phyloP scores from a whole-genome alignment of 768 basidiomycete species.

The Mycena filopes region DNA sequence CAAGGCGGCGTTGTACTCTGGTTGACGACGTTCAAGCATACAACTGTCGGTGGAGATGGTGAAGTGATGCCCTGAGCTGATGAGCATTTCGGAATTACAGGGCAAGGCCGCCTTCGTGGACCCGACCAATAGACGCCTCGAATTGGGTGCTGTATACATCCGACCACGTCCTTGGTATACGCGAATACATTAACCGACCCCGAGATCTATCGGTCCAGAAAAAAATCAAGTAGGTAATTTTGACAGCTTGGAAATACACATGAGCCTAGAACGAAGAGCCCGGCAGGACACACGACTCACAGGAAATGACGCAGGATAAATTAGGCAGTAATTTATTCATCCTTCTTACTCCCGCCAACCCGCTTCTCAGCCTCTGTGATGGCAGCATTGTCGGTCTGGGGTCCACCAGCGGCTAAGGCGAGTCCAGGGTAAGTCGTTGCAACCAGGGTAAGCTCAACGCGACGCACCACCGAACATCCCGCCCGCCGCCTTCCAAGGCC shows the following conservation, averaged over 20 bases:
- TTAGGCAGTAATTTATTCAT: conserved; percentile 57
- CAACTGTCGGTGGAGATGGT: conserved; percentile 7
- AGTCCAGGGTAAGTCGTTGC: neutral
- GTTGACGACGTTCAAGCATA: neutral
- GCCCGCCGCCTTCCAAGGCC: conserved; percentile 83
- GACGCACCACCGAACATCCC: conserved; percentile 78
- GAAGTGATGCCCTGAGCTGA: neutral
- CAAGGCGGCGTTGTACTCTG: conserved; percentile 12
- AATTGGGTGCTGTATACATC: neutral
- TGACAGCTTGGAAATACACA: conserved; percentile 7
- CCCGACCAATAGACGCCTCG: no score
- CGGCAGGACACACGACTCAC: conserved; percentile 6
- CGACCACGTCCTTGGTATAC: conserved; percentile 11
- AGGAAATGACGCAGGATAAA: conserved; percentile 20
- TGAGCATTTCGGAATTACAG: neutral
- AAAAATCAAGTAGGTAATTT: conserved; percentile 32
- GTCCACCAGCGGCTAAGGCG: conserved; percentile 62
- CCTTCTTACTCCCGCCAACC: conserved; percentile 77
- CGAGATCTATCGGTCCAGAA: conserved; percentile 28
- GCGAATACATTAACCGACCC: conserved; percentile 23
- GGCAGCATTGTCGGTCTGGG: conserved; percentile 86
- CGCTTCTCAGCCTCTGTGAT: conserved; percentile 92
- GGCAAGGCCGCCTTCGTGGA: neutral
- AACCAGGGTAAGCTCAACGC: neutral
- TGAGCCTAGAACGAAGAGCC: neutral